Percentiles rank a stretch among this genome's conserved stretches.
phyloP scores from a whole-genome alignment of 371 early-diverging fungal genomes.

The Amoeboaphelidium protococcarum region DNA sequence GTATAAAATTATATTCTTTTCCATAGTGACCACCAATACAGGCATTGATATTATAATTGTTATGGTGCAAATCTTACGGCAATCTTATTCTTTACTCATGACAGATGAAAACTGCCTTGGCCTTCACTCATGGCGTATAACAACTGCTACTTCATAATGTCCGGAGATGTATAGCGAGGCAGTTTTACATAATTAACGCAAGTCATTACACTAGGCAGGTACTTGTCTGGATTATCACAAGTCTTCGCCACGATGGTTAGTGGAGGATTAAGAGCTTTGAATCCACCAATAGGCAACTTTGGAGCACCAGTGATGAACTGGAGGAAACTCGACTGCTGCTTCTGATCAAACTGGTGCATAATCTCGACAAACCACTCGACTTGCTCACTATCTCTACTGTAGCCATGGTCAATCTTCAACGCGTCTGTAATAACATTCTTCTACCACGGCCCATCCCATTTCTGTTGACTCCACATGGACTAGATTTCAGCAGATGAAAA shows the following conservation, averaged over 20 bases:
- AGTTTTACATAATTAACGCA: conserved; percentile 83
- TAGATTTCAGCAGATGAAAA: conserved; percentile 7
- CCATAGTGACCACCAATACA: too few species aligned
- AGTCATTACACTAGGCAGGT: conserved; percentile 83
- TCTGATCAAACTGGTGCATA: neutral
- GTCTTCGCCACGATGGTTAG: conserved; percentile 64
- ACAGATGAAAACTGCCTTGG: conserved; percentile 50
- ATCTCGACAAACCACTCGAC: neutral
- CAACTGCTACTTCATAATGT: conserved; percentile 34
- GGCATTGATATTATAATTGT: too few species aligned
- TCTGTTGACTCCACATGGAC: conserved; percentile 6
- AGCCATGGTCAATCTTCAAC: neutral
- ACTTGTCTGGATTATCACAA: conserved; percentile 41
- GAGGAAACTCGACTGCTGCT: neutral
- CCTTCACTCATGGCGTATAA: conserved; percentile 56
- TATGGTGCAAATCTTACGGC: too few species aligned
- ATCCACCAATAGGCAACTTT: conserved; percentile 16
- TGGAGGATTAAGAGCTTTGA: conserved; percentile 47
- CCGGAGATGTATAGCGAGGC: conserved; percentile 46
- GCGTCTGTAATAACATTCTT: conserved; percentile 16
- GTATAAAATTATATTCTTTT: too few species aligned
- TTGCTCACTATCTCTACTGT: neutral
- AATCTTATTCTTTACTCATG: conserved; percentile 11
- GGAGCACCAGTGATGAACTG: neutral
- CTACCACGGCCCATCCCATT: too few species aligned